Percentiles rank a stretch among this genome's conserved stretches.
Conservation (phyloP, 257 asterid species). For the Nicotiana obtusifolia region DNA sequence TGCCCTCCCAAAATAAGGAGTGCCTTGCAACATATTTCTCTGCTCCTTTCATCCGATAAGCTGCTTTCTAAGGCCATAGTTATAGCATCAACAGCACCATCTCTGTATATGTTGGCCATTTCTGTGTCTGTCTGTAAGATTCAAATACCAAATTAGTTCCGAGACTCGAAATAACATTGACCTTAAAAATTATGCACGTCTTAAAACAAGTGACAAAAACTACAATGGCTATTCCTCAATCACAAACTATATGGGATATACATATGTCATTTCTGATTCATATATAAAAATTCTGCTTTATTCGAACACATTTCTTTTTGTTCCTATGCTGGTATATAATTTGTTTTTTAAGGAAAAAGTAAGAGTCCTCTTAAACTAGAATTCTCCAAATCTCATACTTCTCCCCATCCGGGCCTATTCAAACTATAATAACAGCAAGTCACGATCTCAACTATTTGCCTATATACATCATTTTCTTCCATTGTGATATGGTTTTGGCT, state of each 20-base stretch:
- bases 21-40: constrained; percentile 52
- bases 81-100: constrained; percentile 63
- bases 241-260: not conserved
- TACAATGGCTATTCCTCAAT: not conserved
- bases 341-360: not conserved
- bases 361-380: not conserved
- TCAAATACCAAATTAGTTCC: not conserved
- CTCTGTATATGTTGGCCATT: constrained; percentile 27
- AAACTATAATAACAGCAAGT: not conserved
- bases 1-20: constrained; percentile 72
- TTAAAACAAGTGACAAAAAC: not conserved
- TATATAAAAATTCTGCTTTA: not conserved
- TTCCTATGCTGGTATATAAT: not conserved
- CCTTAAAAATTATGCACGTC: not conserved
- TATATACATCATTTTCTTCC: no score
- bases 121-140: constrained; percentile 48
- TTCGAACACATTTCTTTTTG: not conserved
- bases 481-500: no score
- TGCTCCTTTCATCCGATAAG: constrained; percentile 36
- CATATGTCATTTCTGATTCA: no score
- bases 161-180: not conserved
- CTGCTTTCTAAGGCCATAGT: constrained; percentile 46
- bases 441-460: not conserved
- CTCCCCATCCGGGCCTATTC: not conserved
- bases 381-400: not conserved